A percentile compares a stretch with the other conserved stretches of the same genome.
Conservation (phyloP, 306 rosid genomes). For the Fragaria ananassa region DNA sequence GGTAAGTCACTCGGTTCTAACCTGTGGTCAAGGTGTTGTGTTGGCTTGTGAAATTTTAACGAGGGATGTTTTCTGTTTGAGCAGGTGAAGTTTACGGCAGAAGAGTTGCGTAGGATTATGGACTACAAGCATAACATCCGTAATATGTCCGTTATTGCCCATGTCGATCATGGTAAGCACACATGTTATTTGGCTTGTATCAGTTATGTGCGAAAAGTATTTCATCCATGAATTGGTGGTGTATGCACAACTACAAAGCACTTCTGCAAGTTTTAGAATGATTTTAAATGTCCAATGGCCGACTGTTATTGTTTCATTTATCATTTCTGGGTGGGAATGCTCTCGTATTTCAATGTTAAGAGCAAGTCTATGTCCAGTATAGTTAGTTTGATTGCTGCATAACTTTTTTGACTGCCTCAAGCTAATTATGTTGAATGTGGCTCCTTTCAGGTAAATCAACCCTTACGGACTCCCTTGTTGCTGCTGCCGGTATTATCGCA, state of each 20-base stretch:
- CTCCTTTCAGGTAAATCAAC: constrained; percentile 38
- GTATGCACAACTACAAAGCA: no score
- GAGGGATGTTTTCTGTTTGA: constrained; percentile 4
- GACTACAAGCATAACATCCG: constrained; percentile 82
- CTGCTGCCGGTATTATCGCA: constrained; percentile 96
- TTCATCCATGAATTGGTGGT: neutral
- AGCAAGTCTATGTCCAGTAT: neutral
- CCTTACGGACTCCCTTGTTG: constrained; percentile 86
- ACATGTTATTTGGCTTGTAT: neutral
- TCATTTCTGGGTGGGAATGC: neutral
- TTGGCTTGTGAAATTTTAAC: constrained; percentile 11
- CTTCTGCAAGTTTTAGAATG: neutral
- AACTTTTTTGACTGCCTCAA: neutral
- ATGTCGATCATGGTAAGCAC: constrained; percentile 91
- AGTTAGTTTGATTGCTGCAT: neutral
- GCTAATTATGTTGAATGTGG: neutral
- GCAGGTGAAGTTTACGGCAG: constrained; percentile 98
- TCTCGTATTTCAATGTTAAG: neutral
- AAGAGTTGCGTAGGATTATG: constrained; percentile 85
- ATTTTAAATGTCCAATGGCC: neutral
- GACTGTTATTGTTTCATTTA: neutral
- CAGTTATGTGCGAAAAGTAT: neutral
- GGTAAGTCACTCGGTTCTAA: constrained; percentile 29
- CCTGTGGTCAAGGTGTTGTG: neutral
- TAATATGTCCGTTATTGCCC: constrained; percentile 95